Evolutionary conservation across 163 green algal genomes (phyloP).

Genomic region (Prototheca wickerhamii): DNA sequence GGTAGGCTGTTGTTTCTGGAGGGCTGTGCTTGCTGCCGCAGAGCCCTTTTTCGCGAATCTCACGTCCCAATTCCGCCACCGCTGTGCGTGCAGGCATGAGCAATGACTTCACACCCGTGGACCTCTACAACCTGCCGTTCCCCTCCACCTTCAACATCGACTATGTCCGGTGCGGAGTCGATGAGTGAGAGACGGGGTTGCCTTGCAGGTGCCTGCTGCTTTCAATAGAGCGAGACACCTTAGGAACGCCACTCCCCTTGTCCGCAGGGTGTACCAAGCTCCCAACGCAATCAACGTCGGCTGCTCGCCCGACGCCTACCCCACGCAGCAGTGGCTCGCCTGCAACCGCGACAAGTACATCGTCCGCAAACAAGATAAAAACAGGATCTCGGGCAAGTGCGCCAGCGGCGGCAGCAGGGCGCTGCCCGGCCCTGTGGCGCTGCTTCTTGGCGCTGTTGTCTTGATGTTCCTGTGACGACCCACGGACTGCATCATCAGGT

Average conservation of each 20-base stretch:
- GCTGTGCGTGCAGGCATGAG: constrained; percentile 9
- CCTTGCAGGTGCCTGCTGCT: background rate
- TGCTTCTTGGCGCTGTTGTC: background rate
- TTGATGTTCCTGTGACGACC: background rate
- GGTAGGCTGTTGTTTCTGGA: background rate
- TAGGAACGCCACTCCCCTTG: background rate
- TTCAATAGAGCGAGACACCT: background rate
- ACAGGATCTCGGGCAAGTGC: background rate
- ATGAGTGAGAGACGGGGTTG: background rate
- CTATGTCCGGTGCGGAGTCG: constrained; percentile 16
- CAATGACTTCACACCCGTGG: constrained; percentile 18
- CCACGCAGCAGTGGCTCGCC: constrained; percentile 13
- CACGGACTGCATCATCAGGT: background rate
- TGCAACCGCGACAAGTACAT: constrained; percentile 14
- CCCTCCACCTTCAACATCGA: constrained; percentile 22
- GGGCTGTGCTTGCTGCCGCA: background rate
- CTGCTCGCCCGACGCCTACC: constrained; percentile 23
- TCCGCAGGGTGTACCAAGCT: constrained; percentile 25
- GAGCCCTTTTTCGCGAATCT: background rate
- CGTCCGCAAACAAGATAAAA: constrained; percentile 1
- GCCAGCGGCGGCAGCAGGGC: background rate
- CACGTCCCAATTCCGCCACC: background rate
- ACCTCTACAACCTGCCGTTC: constrained; percentile 20
- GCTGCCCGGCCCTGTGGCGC: background rate
- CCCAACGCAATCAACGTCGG: constrained; percentile 17